These are phyloP conservation scores for Vitis rotundifolia DNA, from an alignment of 164 flowering plant species.

Conservation along the genomic window DNA sequence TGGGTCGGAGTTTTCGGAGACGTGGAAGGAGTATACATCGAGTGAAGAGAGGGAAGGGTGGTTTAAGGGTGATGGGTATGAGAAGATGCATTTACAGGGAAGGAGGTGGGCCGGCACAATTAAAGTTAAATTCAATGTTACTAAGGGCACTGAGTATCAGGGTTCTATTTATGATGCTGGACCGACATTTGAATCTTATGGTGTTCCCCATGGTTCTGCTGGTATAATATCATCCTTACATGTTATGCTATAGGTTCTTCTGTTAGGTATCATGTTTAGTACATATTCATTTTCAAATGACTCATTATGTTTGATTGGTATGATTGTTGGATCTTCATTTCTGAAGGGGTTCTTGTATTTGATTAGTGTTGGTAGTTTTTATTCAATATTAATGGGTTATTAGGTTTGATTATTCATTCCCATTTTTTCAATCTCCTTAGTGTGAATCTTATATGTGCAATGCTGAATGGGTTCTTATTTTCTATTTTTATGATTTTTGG, in stretches of 20 bases:
- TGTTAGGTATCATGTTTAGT: not conserved
- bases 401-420: not conserved
- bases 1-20: slow-evolving; percentile 52
- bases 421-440: not conserved
- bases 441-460: not conserved
- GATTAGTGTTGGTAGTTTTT: no score
- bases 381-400: not conserved
- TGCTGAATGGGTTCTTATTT: not conserved
- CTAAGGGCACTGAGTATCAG: slow-evolving; percentile 57
- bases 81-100: slow-evolving; percentile 84
- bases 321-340: not conserved
- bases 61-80: slow-evolving; percentile 77
- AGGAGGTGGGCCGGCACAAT: slow-evolving; percentile 89
- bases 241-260: no score
- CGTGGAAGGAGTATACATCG: slow-evolving; percentile 69
- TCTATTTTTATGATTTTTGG: no score
- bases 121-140: slow-evolving; percentile 46
- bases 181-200: slow-evolving; percentile 83
- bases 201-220: slow-evolving; percentile 88
- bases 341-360: not conserved
- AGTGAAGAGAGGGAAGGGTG: slow-evolving; percentile 89
- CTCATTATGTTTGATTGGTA: not conserved
- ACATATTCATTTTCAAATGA: not conserved
- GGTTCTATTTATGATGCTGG: slow-evolving; percentile 93
- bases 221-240: slow-evolving; percentile 38